These are phyloP conservation scores for Talaromyces thailandensis DNA, from an alignment of 495 filamentous ascomycete genomes.

Conservation along the genomic window DNA sequence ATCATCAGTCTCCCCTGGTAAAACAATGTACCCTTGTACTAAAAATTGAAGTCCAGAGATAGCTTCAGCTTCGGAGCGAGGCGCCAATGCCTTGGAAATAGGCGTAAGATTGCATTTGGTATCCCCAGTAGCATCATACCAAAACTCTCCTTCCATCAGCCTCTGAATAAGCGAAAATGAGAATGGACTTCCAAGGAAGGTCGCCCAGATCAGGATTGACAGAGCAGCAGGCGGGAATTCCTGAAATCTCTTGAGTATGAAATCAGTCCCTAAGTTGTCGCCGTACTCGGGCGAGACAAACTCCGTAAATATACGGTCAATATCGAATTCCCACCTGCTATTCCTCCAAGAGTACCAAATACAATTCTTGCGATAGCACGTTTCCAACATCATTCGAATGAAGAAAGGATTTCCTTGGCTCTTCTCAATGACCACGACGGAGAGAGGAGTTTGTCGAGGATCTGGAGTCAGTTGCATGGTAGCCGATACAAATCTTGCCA, in stretches of 20 bases:
- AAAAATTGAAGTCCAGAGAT: slow-evolving; percentile 71
- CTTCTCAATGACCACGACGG: slow-evolving; percentile 73
- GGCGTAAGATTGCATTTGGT: slow-evolving; percentile 4
- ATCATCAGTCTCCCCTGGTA: slow-evolving; percentile 71
- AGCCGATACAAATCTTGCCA: slow-evolving; percentile 64
- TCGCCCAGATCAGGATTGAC: slow-evolving; percentile 79
- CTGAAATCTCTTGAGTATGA: slow-evolving; percentile 64
- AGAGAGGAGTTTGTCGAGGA: slow-evolving; percentile 31
- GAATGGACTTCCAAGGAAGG: slow-evolving; percentile 68
- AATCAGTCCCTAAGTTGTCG: slow-evolving; percentile 68
- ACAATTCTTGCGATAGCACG: slow-evolving; percentile 73
- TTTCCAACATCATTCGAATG: slow-evolving; percentile 82
- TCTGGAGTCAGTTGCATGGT: slow-evolving; percentile 51
- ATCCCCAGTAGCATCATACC: slow-evolving; percentile 36
- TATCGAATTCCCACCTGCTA: slow-evolving; percentile 70
- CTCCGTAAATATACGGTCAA: slow-evolving; percentile 73
- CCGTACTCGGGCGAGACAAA: slow-evolving; percentile 70
- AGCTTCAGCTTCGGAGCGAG: slow-evolving; percentile 40
- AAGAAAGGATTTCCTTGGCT: slow-evolving; percentile 80
- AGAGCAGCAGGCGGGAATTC: slow-evolving; percentile 64
- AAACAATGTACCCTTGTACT: slow-evolving; percentile 66
- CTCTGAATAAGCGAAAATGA: slow-evolving; percentile 73
- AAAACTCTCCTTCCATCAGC: slow-evolving; percentile 60
- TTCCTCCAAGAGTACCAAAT: slow-evolving; percentile 83
- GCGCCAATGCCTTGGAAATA: slow-evolving; percentile 13